Evolutionary conservation across 352 stramenopile species (phyloP), one percentile per base, ranked within the genome.

Genomic region (Thalassiosira hispida): DNA sequence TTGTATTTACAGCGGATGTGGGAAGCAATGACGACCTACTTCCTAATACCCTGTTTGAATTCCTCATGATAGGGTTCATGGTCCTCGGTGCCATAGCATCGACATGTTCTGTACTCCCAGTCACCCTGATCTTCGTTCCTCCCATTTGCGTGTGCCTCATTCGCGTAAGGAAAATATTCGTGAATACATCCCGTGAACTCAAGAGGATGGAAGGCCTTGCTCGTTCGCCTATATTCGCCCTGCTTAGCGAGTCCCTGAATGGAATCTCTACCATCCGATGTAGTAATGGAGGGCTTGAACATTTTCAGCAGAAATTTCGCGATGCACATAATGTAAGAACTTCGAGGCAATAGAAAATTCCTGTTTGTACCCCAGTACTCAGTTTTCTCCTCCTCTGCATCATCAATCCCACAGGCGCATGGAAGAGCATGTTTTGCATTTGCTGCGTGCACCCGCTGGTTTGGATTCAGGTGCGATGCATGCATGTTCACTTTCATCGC

Each of bases 161-260:
- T 25, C n/a, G 70, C 7, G 68, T 94, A 0, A 74, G 86, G 11
- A 49, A 35, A 16, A 73, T 84, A 12, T 94, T 92, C 75, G 68
- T 95, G 4, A 88, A 79, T 2, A 92, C 87, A 29, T 87, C 90
- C 25, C 86, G 95, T 16, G 97, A 98, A 70, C 83, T 99, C 1
- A 97, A 99, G 88, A 93, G 97, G 47, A 89, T 99, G 56, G 97
- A 99, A 78, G 97, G 95, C 3, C 93, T 98, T n/a, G 92, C 86
- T 12, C 79, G 93, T 40, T 96, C 88, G 25, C 95, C 95, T 7
- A 94, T 98, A 16, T 97, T 95, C 84, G 87, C 90, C 5, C 91
- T 95, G 83, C 85, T 97, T 27, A 90, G 73, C 61, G 92, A 98
- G 70, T 92, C 93, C 33, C 84, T 99, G 5, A 93, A 86, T 55